phyloP scores from a whole-genome alignment of 768 basidiomycete species.

The Suillus tomentosus region DNA sequence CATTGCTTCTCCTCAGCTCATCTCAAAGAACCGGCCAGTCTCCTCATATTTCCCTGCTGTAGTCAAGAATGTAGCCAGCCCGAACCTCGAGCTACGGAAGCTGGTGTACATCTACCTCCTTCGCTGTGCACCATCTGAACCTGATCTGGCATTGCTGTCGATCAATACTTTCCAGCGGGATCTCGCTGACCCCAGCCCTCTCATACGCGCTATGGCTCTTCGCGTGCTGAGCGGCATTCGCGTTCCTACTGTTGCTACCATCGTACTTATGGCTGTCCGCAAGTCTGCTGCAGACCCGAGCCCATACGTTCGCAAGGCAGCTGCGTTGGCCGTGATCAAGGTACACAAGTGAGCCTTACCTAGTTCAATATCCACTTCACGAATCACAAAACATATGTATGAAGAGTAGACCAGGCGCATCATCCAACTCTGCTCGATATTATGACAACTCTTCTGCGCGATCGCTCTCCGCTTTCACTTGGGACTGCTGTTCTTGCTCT shows the following conservation, averaged over 20 bases:
- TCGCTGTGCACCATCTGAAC: constrained; percentile 89
- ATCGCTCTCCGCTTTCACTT: constrained; percentile 84
- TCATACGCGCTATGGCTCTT: constrained; percentile 96
- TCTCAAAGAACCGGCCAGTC: constrained; percentile 89
- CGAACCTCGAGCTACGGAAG: constrained; percentile 92
- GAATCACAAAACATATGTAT: constrained; percentile 4
- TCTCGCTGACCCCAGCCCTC: constrained; percentile 85
- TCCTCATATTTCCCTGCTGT: constrained; percentile 95
- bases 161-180: constrained; percentile 99
- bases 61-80: constrained; percentile 94
- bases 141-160: constrained; percentile 91
- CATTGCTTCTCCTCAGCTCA: constrained; percentile 57
- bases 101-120: constrained; percentile 97
- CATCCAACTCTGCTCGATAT: constrained; percentile 70
- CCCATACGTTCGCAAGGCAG: constrained; percentile 93
- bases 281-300: constrained; percentile 91
- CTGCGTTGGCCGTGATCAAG: constrained; percentile 88
- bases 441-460: constrained; percentile 63
- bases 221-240: constrained; percentile 91
- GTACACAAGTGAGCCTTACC: constrained; percentile 64
- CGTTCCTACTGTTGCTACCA: constrained; percentile 83
- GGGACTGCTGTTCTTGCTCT: constrained; percentile 88
- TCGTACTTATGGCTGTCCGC: constrained; percentile 86
- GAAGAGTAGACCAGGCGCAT: constrained; percentile 74
- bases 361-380: constrained; percentile 9